These are phyloP conservation scores for Cucumis melo DNA, from an alignment of 306 rosid species.

Conservation along the genomic window DNA sequence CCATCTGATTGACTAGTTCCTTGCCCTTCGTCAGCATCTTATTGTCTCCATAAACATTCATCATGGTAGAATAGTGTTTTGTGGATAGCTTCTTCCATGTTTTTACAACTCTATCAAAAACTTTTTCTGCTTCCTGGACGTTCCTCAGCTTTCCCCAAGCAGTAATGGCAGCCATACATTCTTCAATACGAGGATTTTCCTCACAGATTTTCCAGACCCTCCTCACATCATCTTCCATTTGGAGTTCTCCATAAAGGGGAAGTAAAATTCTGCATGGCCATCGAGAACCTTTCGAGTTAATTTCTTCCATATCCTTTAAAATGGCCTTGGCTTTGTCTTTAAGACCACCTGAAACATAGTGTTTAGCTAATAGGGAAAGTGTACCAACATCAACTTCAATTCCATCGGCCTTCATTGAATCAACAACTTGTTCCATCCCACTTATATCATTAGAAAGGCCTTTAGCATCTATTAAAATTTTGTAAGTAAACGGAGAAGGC, in stretches of 20 bases:
- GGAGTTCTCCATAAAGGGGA: conserved; percentile 53
- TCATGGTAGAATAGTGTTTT: conserved; percentile 26
- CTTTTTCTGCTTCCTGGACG: conserved; percentile 58
- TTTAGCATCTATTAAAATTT: conserved; percentile 46
- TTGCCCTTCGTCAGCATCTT: conserved; percentile 61
- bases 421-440: conserved; percentile 76
- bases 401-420: conserved; percentile 62
- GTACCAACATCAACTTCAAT: conserved; percentile 28
- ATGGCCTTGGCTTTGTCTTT: conserved; percentile 59
- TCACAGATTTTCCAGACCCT: conserved; percentile 74
- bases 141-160: conserved; percentile 77
- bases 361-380: conserved; percentile 30
- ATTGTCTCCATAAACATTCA: conserved; percentile 48
- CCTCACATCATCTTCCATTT: conserved; percentile 55
- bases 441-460: conserved; percentile 48
- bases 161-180: conserved; percentile 49
- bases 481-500: conserved; percentile 49
- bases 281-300: conserved; percentile 17
- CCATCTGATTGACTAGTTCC: conserved; percentile 62
- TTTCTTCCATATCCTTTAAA: conserved; percentile 59
- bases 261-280: conserved; percentile 31
- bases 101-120: conserved; percentile 38
- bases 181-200: conserved; percentile 27
- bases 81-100: conserved; percentile 31
- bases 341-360: conserved; percentile 52